A percentile compares a stretch with the other conserved stretches of the same genome.
These are phyloP conservation scores for Trametes cinnabarina DNA, from an alignment of 768 basidiomycete species.

Conservation along the genomic window DNA sequence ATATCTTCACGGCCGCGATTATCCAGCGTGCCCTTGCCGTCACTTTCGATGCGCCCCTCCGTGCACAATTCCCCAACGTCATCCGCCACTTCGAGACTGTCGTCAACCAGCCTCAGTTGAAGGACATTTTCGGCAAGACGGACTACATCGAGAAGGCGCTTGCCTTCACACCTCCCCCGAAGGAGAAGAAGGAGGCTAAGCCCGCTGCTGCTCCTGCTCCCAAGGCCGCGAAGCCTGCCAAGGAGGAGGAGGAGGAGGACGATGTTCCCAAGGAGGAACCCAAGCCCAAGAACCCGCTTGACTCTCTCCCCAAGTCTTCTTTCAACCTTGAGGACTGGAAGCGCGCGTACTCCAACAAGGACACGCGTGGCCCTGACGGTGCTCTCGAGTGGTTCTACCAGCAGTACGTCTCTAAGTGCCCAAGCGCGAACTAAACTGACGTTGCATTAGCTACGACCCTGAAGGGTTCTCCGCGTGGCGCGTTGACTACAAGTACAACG, in stretches of 20 bases:
- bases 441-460: slow-evolving; percentile 65
- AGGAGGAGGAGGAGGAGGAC: slow-evolving; percentile 68
- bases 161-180: slow-evolving; percentile 71
- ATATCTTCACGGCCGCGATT: slow-evolving; percentile 65
- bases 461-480: slow-evolving; percentile 90
- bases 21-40: slow-evolving; percentile 52
- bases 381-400: slow-evolving; percentile 96
- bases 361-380: slow-evolving; percentile 82
- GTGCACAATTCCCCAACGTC: slow-evolving; percentile 69
- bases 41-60: slow-evolving; percentile 63
- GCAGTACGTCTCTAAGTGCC: slow-evolving; percentile 54
- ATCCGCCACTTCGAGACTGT: slow-evolving; percentile 87
- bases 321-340: slow-evolving; percentile 98
- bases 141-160: slow-evolving; percentile 65
- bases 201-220: slow-evolving; percentile 32
- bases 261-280: slow-evolving; percentile 71
- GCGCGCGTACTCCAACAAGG: slow-evolving; percentile 95
- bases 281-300: slow-evolving; percentile 93
- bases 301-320: slow-evolving; percentile 81
- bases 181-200: slow-evolving; percentile 57
- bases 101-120: slow-evolving; percentile 77
- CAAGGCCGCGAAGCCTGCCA: slow-evolving; percentile 54
- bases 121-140: slow-evolving; percentile 60
- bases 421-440: slow-evolving; percentile 6
- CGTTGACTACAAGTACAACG: slow-evolving; percentile 95